Evolutionary conservation across 1,284 basidiomycete genomes (phyloP), one percentile per base, ranked within the genome.

Genomic region (Anthracocystis walkeri): DNA sequence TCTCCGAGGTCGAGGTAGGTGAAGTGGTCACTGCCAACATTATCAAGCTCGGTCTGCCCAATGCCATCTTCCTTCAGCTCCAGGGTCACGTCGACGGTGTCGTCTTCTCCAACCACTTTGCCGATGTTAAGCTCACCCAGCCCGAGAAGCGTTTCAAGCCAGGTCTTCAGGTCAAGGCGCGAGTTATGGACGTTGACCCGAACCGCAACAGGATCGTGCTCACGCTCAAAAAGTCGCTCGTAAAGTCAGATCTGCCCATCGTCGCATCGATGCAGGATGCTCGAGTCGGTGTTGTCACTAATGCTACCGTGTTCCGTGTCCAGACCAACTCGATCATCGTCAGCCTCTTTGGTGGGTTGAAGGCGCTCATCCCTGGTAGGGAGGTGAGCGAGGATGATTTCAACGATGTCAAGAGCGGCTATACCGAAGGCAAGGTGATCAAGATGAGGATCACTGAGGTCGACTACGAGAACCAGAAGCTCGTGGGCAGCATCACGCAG

Each of bases 61-160:
- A 78, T 21, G 78, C 75, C 49, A 85, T 85, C 66, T 80, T 85
- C 62, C 62, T 85, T 33, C 72, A 80, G 63, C 69, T 85, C 20
- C 77, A 75, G 16, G 83, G 83, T 16, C 68, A 79, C 44, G 79
- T 82, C 23, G 94, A 97, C 80, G 97, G 93, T 41, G 91, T 98
- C 31, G 90, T 98, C 31, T 97, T 94, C 91, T 95, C 96, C 0
- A 89, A 91, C 75, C 97, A 99, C 86, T 99, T 94, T 85, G 93
- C 97, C 33, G 83, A 85, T 84, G 95, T 99, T 80, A 86, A 88
- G 38, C 89, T 99, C 76, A 97, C 95, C 83, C 75, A 84, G 55
- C 82, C 81, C 29, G 82, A 84, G 64, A 94, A 92, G 87, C 90
- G 92, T 74, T 99, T 97, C 88, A 96, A 94, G 84, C 87, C 89